Percentiles rank a stretch among this genome's conserved stretches.
Evolutionary conservation across 306 rosid species (phyloP).

Genomic region (Dalbergia oliveri): DNA sequence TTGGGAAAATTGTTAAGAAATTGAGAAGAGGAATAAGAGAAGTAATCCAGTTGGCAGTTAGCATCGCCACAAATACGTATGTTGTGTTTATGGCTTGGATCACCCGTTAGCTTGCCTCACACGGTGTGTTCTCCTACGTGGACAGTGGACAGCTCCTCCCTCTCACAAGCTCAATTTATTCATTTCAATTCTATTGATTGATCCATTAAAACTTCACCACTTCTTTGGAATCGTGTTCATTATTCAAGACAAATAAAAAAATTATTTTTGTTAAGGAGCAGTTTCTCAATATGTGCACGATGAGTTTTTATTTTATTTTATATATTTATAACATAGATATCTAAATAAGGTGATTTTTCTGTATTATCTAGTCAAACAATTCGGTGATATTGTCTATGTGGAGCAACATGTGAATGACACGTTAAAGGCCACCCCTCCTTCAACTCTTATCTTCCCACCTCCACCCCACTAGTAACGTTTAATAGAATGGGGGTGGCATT

Average conservation of each 20-base stretch:
- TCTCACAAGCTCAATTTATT: background rate
- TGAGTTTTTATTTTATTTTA: no score
- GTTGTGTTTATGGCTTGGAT: slow-evolving; percentile 43
- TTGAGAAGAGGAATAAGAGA: slow-evolving; percentile 26
- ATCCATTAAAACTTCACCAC: background rate
- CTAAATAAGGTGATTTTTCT: no score
- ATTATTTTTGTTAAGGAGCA: no score
- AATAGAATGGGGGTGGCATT: no score
- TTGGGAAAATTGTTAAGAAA: slow-evolving; percentile 35
- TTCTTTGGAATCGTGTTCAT: background rate
- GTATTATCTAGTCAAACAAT: no score
- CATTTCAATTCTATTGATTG: background rate
- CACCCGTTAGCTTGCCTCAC: slow-evolving; percentile 63
- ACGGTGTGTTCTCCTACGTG: slow-evolving; percentile 62
- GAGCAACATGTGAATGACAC: no score
- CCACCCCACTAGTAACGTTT: no score
- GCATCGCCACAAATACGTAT: slow-evolving; percentile 36
- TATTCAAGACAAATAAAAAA: background rate
- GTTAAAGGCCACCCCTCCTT: no score
- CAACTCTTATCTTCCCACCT: no score
- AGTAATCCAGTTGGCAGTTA: slow-evolving; percentile 51
- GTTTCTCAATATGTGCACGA: no score
- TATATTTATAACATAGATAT: no score
- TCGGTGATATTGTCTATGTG: no score
- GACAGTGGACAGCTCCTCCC: slow-evolving; percentile 11